These are phyloP conservation scores for Rhododendron henanense DNA, from an alignment of 148 eudicot species.

Conservation along the genomic window DNA sequence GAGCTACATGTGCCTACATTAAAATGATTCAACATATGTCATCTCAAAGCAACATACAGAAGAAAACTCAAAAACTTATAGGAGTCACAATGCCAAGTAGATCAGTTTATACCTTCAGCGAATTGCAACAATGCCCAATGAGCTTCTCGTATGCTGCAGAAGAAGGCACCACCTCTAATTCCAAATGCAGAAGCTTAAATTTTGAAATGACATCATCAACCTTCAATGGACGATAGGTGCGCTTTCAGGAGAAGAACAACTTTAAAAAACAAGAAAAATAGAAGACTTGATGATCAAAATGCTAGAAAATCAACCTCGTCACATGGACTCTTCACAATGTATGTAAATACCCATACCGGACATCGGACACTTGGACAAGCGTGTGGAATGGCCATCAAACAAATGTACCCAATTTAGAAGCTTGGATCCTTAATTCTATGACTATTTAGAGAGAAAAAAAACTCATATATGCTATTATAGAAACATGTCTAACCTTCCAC, in stretches of 20 bases:
- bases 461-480: too few species aligned
- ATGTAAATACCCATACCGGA: background rate
- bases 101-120: constrained; percentile 48
- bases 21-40: background rate
- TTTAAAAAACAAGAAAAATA: background rate
- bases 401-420: background rate
- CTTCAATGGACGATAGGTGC: constrained; percentile 35
- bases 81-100: background rate
- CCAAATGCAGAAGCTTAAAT: constrained; percentile 55
- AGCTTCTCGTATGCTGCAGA: constrained; percentile 67
- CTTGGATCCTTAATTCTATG: background rate
- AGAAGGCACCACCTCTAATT: constrained; percentile 58
- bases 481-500: background rate
- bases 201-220: constrained; percentile 53
- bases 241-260: constrained; percentile 14
- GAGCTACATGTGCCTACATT: constrained; percentile 64
- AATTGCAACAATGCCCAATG: constrained; percentile 50
- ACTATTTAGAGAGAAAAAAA: background rate
- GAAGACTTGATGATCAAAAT: background rate
- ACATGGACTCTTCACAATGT: background rate
- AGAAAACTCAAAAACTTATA: background rate
- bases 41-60: background rate
- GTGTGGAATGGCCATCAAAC: background rate
- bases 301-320: background rate
- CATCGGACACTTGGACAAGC: background rate